A percentile compares a stretch with the other conserved stretches of the same genome.
Conservation (phyloP, 768 basidiomycete genomes). For the Goffeauzyma gilvescens region DNA sequence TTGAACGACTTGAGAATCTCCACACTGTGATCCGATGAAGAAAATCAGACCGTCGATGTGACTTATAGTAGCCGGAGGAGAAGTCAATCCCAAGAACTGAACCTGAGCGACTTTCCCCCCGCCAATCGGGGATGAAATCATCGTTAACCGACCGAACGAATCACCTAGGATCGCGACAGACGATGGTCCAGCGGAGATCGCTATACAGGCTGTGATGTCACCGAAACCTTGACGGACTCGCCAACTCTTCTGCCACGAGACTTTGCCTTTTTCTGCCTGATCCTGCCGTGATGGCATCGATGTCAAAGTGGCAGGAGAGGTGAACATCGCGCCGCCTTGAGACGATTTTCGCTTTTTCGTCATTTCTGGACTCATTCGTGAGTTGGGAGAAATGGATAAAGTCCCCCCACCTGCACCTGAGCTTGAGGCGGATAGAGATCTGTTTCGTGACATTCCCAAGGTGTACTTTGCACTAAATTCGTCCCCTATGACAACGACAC, state of each 20-base stretch:
- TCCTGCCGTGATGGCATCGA: background rate
- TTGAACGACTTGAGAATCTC: conserved; percentile 21
- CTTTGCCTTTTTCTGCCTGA: conserved; percentile 5
- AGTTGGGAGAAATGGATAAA: conserved; percentile 9
- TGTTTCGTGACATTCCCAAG: no score
- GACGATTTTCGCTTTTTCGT: conserved; percentile 18
- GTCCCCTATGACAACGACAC: conserved; percentile 25
- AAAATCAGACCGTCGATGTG: conserved; percentile 17
- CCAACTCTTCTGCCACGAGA: conserved; percentile 21
- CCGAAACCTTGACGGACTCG: conserved; percentile 29
- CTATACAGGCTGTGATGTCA: conserved; percentile 22
- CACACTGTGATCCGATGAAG: conserved; percentile 24
- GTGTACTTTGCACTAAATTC: conserved; percentile 22
- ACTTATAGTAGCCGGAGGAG: conserved; percentile 23
- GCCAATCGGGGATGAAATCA: background rate
- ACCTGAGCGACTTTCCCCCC: background rate
- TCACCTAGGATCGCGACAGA: background rate
- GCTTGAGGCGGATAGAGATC: conserved; percentile 7
- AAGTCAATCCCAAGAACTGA: conserved; percentile 21
- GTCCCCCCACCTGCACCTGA: no score
- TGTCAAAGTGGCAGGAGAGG: background rate
- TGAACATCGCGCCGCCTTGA: conserved; percentile 12
- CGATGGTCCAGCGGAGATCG: background rate
- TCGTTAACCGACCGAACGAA: background rate
- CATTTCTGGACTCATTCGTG: conserved; percentile 4